Conservation (phyloP, 2,329 filamentous ascomycete species). For the Cladosporium colombiae region DNA sequence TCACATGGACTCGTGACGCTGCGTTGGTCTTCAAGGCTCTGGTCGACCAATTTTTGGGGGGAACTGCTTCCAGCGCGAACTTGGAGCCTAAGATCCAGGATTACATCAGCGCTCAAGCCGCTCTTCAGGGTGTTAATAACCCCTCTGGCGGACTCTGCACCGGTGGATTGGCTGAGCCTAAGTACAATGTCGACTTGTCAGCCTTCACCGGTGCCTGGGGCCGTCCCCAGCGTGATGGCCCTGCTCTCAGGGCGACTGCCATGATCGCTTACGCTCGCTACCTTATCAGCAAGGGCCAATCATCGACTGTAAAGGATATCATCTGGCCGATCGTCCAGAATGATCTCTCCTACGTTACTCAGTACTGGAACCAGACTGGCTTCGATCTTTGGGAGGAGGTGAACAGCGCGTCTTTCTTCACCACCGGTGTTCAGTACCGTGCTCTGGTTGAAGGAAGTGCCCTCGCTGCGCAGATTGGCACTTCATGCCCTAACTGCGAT, state of each 20-base stretch:
- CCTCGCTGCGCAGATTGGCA: slow-evolving; percentile 65
- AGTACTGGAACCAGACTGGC: slow-evolving; percentile 63
- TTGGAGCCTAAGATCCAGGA: slow-evolving; percentile 65
- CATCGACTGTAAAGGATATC: slow-evolving; percentile 51
- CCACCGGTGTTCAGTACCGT: slow-evolving; percentile 67
- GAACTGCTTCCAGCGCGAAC: slow-evolving; percentile 47
- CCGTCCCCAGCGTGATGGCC: slow-evolving; percentile 77
- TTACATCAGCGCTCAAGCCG: slow-evolving; percentile 68
- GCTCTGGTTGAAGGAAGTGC: slow-evolving; percentile 63
- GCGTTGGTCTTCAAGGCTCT: slow-evolving; percentile 70
- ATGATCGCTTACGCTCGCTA: slow-evolving; percentile 72
- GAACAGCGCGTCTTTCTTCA: slow-evolving; percentile 76
- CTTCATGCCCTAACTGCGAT: slow-evolving; percentile 61
- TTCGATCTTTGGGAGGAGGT: slow-evolving; percentile 88
- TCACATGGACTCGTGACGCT: slow-evolving; percentile 76
- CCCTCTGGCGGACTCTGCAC: slow-evolving; percentile 61
- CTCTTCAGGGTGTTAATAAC: slow-evolving; percentile 67
- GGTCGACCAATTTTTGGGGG: slow-evolving; percentile 65
- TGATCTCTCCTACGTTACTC: slow-evolving; percentile 72
- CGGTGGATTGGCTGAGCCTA: slow-evolving; percentile 68
- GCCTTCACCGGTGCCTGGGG: slow-evolving; percentile 62
- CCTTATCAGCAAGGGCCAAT: slow-evolving; percentile 52
- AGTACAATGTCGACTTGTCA: slow-evolving; percentile 66
- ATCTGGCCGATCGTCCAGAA: slow-evolving; percentile 76
- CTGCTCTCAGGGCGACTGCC: slow-evolving; percentile 72